Conservation (phyloP, 768 basidiomycete species). For the Pulveroboletus sp. region DNA sequence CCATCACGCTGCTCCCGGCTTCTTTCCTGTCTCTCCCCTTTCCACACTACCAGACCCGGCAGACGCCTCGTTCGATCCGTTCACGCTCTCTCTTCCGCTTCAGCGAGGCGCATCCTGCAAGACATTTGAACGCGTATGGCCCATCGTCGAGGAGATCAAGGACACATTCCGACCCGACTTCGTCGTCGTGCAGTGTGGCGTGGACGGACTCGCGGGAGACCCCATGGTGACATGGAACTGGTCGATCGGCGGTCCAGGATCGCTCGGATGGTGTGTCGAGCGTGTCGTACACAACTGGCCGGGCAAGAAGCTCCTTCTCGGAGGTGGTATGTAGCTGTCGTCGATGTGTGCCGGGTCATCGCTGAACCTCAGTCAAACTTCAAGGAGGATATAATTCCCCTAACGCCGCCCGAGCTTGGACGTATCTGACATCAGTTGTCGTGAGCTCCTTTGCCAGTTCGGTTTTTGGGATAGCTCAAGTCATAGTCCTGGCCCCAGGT, state of each 20-base stretch:
- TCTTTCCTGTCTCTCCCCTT: conserved; percentile 68
- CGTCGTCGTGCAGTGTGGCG: conserved; percentile 80
- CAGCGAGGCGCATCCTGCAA: conserved; percentile 59
- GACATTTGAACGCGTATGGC: conserved; percentile 66
- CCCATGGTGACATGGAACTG: conserved; percentile 73
- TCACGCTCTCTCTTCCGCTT: conserved; percentile 80
- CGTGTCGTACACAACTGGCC: conserved; percentile 51
- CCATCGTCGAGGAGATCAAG: conserved; percentile 55
- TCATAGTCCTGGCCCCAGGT: conserved; percentile 37
- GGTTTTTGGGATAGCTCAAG: neutral
- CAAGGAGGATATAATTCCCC: conserved; percentile 79
- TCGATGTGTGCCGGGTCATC: conserved; percentile 4
- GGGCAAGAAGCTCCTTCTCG: conserved; percentile 64
- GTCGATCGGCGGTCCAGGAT: conserved; percentile 55
- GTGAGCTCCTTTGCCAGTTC: conserved; percentile 43
- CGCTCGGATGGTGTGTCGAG: conserved; percentile 65
- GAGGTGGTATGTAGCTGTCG: conserved; percentile 51
- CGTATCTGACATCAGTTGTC: conserved; percentile 71
- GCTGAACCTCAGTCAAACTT: conserved; percentile 14
- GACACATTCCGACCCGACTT: conserved; percentile 70
- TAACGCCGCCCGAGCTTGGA: conserved; percentile 86
- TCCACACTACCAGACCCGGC: conserved; percentile 42
- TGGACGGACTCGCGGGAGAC: conserved; percentile 84
- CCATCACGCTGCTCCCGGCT: conserved; percentile 78
- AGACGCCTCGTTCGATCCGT: conserved; percentile 44